These are phyloP conservation scores for Aegilops umbellulata DNA, from an alignment of 176 grass and related monocot species.

Conservation along the genomic window DNA sequence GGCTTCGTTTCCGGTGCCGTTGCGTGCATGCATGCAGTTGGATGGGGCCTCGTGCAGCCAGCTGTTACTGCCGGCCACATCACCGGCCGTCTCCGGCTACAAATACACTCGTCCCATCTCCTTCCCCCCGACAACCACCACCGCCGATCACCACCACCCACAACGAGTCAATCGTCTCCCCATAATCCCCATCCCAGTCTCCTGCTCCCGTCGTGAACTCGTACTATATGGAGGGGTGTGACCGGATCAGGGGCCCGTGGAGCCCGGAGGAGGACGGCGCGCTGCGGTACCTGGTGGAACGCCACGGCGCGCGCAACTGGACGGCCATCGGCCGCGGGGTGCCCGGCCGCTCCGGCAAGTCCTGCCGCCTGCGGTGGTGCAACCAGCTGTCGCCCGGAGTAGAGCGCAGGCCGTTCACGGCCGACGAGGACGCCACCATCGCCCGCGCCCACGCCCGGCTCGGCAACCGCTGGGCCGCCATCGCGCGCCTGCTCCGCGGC, in stretches of 20 bases:
- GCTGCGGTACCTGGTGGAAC: constrained; percentile 68
- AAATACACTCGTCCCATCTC: not conserved
- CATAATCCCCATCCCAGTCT: not conserved
- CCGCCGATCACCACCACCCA: not conserved
- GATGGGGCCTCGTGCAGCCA: not conserved
- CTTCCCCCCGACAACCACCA: not conserved
- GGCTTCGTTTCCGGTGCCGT: not conserved
- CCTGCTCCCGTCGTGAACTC: too few relatives aligned
- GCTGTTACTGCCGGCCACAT: constrained; percentile 31
- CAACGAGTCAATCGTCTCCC: not conserved
- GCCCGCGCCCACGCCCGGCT: constrained; percentile 54
- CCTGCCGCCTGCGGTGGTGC: constrained; percentile 92
- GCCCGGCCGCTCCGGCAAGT: constrained; percentile 75
- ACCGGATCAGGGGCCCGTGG: constrained; percentile 80
- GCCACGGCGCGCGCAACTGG: constrained; percentile 88
- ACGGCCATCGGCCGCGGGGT: constrained; percentile 82
- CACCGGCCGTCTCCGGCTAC: constrained; percentile 12
- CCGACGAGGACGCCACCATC: constrained; percentile 76
- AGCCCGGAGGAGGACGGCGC: constrained; percentile 88
- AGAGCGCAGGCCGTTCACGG: constrained; percentile 81
- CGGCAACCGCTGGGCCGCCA: constrained; percentile 91
- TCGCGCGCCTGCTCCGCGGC: constrained; percentile 71
- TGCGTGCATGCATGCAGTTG: not conserved
- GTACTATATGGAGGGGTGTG: not conserved
- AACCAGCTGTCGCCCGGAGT: constrained; percentile 93